Evolutionary conservation across 192 early-diverging fungal species (phyloP), one percentile per base, ranked within the genome.

Genomic region (Coemansia sp.): DNA sequence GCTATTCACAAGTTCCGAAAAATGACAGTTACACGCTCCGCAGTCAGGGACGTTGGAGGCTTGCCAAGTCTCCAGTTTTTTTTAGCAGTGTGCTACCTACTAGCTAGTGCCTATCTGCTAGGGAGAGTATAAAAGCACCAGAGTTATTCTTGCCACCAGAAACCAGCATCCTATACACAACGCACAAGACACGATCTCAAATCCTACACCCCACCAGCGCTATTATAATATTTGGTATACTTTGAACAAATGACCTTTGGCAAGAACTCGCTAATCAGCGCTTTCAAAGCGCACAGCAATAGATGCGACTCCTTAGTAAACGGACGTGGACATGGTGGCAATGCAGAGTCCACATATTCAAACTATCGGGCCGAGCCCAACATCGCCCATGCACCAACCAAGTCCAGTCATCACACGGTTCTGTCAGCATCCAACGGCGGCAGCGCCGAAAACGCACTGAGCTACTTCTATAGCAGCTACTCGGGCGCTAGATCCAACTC

Each of bases 401-500:
- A 54, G 29, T 31, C 14, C 51, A 32, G 51, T 15, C 51, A 7
- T 25, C 27, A n/a, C 15, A 15, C 29, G 7, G 17, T 7, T 32
- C 14, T 54, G 14, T 54, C 51, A 1, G 51, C 51, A 27, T 54
- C 51, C 4, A 54, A 54, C 29, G 51, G 51, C 15, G 51, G 51
- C 27, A 54, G 51, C 29, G 51, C 51, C 6, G 51, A 54, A 31
- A 25, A 54, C 6, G 51, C 51, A 15, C 27, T 54, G 27, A 54
- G 51, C 4, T 54, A 54, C 27, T 54, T 54, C 15, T 54, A 54
- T n/a, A 32, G 51, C 27, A 54, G 51, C 51, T 19, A 54, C 29
- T 54, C 51, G 6, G 7, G 51, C 2, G 27, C 51, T 54, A 27
- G 27, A 17, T 31, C 51, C 4, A 54, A 54, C 29, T 54, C 12